Percentiles rank a stretch among this genome's conserved stretches.
phyloP scores from a whole-genome alignment of 257 asterid species.

The Catharanthus roseus region DNA sequence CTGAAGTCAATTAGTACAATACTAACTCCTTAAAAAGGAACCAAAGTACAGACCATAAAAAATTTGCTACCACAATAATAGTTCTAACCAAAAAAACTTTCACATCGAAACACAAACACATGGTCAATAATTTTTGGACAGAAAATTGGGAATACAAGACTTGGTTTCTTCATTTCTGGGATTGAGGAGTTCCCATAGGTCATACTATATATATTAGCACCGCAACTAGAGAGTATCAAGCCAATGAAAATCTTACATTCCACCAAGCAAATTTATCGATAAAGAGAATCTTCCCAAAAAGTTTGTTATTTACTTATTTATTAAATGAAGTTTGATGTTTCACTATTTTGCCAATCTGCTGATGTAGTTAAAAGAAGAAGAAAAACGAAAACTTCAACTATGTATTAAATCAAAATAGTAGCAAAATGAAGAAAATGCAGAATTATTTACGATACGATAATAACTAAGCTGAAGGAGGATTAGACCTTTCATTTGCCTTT shows the following conservation, averaged over 20 bases:
- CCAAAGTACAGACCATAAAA: neutral
- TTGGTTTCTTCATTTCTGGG: neutral
- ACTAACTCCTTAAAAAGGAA: neutral
- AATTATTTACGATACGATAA: neutral
- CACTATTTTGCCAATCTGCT: neutral
- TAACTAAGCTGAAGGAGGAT: neutral
- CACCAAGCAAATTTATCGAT: neutral
- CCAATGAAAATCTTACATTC: neutral
- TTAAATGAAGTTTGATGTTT: neutral
- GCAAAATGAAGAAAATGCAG: neutral
- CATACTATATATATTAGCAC: neutral
- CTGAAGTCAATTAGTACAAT: neutral
- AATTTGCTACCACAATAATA: neutral
- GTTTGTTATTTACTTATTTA: neutral
- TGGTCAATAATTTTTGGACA: neutral
- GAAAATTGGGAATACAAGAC: neutral
- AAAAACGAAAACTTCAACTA: neutral
- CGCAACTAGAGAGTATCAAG: neutral
- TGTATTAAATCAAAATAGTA: neutral
- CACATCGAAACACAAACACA: neutral
- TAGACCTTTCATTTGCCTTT: conserved; percentile 49
- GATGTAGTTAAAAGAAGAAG: neutral
- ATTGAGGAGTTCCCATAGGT: neutral
- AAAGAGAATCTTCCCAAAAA: neutral
- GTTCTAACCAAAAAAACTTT: too few relatives aligned